Base-by-base conservation (phyloP, 2,329 filamentous ascomycete genomes). In the Hirsutella minnesotensis region DNA sequence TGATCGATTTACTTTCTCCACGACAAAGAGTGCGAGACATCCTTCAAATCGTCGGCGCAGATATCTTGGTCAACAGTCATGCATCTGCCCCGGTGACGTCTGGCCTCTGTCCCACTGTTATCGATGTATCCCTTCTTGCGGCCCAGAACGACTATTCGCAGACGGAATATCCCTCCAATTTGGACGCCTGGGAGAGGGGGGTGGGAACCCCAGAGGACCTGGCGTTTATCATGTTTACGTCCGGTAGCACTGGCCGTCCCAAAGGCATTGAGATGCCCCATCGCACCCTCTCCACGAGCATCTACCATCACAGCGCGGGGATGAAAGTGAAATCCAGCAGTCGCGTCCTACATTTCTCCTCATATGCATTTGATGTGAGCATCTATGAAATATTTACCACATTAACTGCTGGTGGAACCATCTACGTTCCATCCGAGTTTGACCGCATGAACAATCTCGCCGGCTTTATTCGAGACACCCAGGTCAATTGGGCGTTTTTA, bases 301-400 rank as follows among this genome's bases (percentile, higher is more conserved):
- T 29, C 27, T 29, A 29, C 27, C 27, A 29, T 29, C 27, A 29
- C 27, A 29, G 27, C 27, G 27, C 27, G 27, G 27, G 27, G 27
- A 29, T 29, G 27, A 35, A 35, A 9, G 27, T 29, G 27, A 29
- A 29, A 7, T 29, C 8, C 27, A 29, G 27, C 27, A 29, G 27
- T 29, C 27, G 15, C 19, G 34, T 27, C 20, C 35, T 16, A 20
- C 47, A 50, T n/a, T 50, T 49, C 27, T 43, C 47, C 1, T 39
- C 49, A 12, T 45, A 46, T 35, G 42, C 41, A 10, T 49, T 48
- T 22, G 49, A 50, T 35, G 16, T 46, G 21, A 40, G 5, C 16
- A 41, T 39, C 31, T 31, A 16, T 19, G 45, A 46, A 9, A 27
- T 44, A 22, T 29, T 39, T 15, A 20, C 29, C 33, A 13, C 45